phyloP scores from a whole-genome alignment of 805 yeast genomes.

The Lachancea sp. region DNA sequence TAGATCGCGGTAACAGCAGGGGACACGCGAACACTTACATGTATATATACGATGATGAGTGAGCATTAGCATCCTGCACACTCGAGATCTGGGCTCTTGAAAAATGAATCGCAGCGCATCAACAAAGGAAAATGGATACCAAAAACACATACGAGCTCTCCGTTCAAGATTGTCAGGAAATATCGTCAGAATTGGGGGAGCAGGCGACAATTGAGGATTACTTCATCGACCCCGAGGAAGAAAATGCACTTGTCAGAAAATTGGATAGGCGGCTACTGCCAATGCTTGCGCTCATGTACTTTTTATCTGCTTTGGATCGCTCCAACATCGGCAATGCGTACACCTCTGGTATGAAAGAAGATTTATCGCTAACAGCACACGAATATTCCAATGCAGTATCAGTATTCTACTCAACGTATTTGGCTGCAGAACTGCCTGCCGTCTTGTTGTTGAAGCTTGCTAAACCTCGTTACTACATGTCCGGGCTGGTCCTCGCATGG shows the following conservation, averaged over 20 bases:
- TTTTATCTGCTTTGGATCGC: constrained; percentile 42
- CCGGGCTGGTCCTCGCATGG: constrained; percentile 27
- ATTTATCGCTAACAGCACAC: constrained; percentile 45
- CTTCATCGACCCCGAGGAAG: constrained; percentile 13
- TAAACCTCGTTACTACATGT: constrained; percentile 23
- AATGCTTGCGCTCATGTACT: constrained; percentile 30
- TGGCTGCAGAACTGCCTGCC: constrained; percentile 32
- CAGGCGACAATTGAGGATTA: constrained; percentile 5
- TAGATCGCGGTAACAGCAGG: no score
- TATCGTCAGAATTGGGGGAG: constrained; percentile 6
- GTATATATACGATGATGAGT: no score
- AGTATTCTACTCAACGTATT: constrained; percentile 35
- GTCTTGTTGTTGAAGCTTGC: constrained; percentile 27
- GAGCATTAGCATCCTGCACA: no score
- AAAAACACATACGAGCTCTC: no score
- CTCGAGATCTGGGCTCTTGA: no score
- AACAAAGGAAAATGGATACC: no score
- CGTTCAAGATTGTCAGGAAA: not conserved
- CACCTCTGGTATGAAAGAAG: constrained; percentile 50
- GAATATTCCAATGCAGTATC: constrained; percentile 31
- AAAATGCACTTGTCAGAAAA: constrained; percentile 23
- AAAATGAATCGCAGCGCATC: no score
- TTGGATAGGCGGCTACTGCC: constrained; percentile 31
- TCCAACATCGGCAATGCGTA: constrained; percentile 55
- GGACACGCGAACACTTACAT: no score